A percentile compares a stretch with the other conserved stretches of the same genome.
phyloP scores from a whole-genome alignment of 768 basidiomycete species.

The Suillus discolor region DNA sequence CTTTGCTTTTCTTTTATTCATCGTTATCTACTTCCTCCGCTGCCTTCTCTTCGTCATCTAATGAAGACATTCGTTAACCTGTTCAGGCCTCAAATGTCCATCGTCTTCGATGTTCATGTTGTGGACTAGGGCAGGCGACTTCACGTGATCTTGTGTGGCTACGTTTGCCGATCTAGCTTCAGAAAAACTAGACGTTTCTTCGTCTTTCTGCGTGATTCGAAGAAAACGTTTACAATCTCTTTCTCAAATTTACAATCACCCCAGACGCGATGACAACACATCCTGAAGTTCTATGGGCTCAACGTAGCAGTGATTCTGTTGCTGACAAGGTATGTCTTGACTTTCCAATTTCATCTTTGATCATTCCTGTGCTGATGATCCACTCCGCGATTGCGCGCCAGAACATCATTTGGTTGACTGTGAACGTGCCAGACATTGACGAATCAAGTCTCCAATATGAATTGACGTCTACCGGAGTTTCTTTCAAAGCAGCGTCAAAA shows the following conservation, averaged over 20 bases:
- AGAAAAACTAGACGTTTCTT: constrained; percentile 23
- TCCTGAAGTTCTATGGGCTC: constrained; percentile 95
- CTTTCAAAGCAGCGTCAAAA: constrained; percentile 67
- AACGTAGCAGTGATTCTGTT: constrained; percentile 72
- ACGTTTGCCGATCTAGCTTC: constrained; percentile 1
- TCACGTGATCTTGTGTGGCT: constrained; percentile 9
- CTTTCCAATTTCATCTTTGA: not conserved
- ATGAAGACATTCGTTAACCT: not conserved
- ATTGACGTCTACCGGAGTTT: constrained; percentile 56
- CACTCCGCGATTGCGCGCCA: constrained; percentile 32
- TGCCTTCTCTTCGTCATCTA: constrained; percentile 12
- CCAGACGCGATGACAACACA: constrained; percentile 47
- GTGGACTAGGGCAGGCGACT: not conserved
- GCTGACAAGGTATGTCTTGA: constrained; percentile 63
- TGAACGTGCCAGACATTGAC: constrained; percentile 79
- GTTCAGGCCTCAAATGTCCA: not conserved
- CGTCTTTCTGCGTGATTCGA: constrained; percentile 35
- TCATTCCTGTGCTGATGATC: constrained; percentile 7
- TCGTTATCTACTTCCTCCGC: constrained; percentile 37
- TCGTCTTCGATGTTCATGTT: not conserved
- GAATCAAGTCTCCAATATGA: constrained; percentile 58
- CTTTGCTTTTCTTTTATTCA: constrained; percentile 79
- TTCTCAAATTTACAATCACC: constrained; percentile 16
- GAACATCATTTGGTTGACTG: constrained; percentile 87
- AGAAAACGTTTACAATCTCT: constrained; percentile 14